Percentiles rank a stretch among this genome's conserved stretches.
phyloP scores from a whole-genome alignment of 2,329 filamentous ascomycete species.

The Nemania sp. region DNA sequence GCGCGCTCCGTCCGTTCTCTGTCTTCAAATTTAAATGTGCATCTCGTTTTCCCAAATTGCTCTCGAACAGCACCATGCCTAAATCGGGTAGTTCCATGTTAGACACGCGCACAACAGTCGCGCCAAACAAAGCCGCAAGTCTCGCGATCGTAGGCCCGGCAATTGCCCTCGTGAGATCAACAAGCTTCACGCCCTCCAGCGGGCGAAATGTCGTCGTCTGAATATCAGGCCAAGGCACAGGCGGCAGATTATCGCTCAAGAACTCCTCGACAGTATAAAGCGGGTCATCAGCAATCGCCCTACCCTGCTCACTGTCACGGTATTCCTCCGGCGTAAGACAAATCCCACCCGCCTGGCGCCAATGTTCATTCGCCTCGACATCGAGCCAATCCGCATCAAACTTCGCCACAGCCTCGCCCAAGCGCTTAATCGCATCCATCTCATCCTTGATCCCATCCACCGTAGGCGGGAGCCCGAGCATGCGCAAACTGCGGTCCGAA shows the following conservation, averaged over 20 bases:
- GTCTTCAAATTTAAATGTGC: slow-evolving; percentile 40
- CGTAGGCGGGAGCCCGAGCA: slow-evolving; percentile 40
- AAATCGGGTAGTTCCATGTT: slow-evolving; percentile 40
- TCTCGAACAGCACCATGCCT: slow-evolving; percentile 39
- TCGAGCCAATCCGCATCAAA: slow-evolving; percentile 39
- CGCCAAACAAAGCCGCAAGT: slow-evolving; percentile 40
- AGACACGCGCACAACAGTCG: slow-evolving; percentile 41
- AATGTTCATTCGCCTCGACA: slow-evolving; percentile 40
- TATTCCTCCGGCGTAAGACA: slow-evolving; percentile 42
- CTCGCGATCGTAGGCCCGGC: slow-evolving; percentile 41
- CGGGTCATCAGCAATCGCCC: slow-evolving; percentile 32
- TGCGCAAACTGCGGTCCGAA: slow-evolving; percentile 35
- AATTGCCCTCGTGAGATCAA: slow-evolving; percentile 43
- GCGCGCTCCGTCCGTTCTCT: slow-evolving; percentile 30
- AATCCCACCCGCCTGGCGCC: slow-evolving; percentile 39
- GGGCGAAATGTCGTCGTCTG: slow-evolving; percentile 31
- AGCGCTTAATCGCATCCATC: slow-evolving; percentile 36
- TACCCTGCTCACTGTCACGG: slow-evolving; percentile 35
- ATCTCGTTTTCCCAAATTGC: slow-evolving; percentile 42
- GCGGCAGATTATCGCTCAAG: slow-evolving; percentile 27
- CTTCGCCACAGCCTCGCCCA: slow-evolving; percentile 31
- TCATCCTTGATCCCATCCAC: slow-evolving; percentile 32
- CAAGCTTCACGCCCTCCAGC: slow-evolving; percentile 41
- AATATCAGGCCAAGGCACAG: slow-evolving; percentile 34
- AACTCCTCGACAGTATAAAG: slow-evolving; percentile 35